Percentiles rank a stretch among this genome's conserved stretches.
Conservation (phyloP, 1,284 basidiomycete species). For the Sutorius eximius region DNA sequence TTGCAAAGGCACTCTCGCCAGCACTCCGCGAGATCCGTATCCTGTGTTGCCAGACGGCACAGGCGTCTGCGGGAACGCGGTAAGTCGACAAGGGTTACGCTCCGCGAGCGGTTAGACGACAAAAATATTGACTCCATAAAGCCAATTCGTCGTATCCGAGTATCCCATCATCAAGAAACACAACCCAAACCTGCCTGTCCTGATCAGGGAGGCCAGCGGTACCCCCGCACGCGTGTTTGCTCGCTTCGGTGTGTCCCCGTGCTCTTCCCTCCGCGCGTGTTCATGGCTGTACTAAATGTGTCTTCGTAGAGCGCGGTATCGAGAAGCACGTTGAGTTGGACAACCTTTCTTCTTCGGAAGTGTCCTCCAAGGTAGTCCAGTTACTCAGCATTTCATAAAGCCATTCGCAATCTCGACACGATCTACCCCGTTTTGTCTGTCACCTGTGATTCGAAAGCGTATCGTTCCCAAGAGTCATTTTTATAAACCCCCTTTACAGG, state of each 20-base stretch:
- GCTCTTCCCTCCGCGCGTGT: constrained; percentile 3
- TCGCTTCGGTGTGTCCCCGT: constrained; percentile 75
- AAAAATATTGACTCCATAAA: constrained; percentile 32
- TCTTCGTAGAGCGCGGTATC: constrained; percentile 63
- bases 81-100: constrained; percentile 38
- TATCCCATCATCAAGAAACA: constrained; percentile 85
- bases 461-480: neutral
- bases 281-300: constrained; percentile 15
- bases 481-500: neutral
- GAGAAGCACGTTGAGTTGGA: constrained; percentile 82
- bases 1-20: constrained; percentile 79
- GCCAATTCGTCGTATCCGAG: constrained; percentile 80
- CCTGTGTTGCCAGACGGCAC: constrained; percentile 80
- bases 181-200: constrained; percentile 87
- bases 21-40: constrained; percentile 85
- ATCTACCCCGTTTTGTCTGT: constrained; percentile 5
- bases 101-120: constrained; percentile 28
- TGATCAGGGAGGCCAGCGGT: constrained; percentile 88
- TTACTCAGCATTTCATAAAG: constrained; percentile 44
- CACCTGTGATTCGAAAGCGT: neutral
- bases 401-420: constrained; percentile 2
- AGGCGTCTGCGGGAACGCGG: constrained; percentile 83
- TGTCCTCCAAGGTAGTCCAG: constrained; percentile 65
- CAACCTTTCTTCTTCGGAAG: constrained; percentile 70
- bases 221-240: constrained; percentile 89